Conservation (phyloP, 495 filamentous ascomycete species). For the Pseudoneurospora amorphoporcata region DNA sequence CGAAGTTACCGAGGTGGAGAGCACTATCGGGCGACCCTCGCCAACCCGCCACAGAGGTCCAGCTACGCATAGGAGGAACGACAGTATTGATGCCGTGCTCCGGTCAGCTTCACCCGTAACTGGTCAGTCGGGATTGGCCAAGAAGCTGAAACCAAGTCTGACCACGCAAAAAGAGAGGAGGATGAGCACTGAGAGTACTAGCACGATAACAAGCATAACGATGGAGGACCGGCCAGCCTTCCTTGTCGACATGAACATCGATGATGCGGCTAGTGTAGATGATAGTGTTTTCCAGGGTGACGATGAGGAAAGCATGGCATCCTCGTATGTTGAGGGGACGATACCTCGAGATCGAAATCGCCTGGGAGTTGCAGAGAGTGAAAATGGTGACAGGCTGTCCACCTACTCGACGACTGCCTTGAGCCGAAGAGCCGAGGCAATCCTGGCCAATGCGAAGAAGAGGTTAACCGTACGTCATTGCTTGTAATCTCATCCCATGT, state of each 20-base stretch:
- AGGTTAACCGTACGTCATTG: constrained; percentile 61
- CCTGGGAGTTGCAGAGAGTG: constrained; percentile 15
- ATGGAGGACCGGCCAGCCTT: constrained; percentile 31
- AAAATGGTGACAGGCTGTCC: constrained; percentile 22
- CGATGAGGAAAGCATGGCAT: constrained; percentile 48
- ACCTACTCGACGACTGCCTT: constrained; percentile 59
- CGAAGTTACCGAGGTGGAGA: constrained; percentile 54
- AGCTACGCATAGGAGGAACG: background rate
- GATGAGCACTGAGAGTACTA: constrained; percentile 36
- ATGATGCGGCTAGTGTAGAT: constrained; percentile 45
- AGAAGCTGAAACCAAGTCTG: constrained; percentile 29
- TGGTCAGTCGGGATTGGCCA: constrained; percentile 19
- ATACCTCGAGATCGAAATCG: constrained; percentile 11
- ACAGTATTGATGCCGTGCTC: background rate
- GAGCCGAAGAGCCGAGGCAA: constrained; percentile 75
- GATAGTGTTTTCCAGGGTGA: constrained; percentile 50
- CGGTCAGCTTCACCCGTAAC: constrained; percentile 9
- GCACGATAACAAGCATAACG: constrained; percentile 41
- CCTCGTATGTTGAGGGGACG: constrained; percentile 35
- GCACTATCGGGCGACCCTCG: constrained; percentile 31
- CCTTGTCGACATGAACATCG: constrained; percentile 49
- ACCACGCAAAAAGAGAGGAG: constrained; percentile 23
- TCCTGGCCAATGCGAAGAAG: constrained; percentile 83
- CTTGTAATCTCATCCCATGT: background rate
- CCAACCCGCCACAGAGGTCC: constrained; percentile 10